Conservation (phyloP, 2,329 filamentous ascomycete species). For the Nemania serpens region DNA sequence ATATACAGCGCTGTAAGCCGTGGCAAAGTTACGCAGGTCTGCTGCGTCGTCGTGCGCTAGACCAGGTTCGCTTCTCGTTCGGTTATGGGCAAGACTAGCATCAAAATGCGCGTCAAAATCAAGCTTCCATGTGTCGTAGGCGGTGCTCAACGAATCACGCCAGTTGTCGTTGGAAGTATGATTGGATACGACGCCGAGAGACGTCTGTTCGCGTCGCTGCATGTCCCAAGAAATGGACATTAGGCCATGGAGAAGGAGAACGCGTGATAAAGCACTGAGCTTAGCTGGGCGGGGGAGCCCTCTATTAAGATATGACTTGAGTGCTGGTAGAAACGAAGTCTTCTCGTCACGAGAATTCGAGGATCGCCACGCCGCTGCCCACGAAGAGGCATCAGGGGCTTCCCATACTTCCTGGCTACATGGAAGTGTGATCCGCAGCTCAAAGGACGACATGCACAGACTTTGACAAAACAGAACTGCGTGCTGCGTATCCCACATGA, state of each 20-base stretch:
- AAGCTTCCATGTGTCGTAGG: slow-evolving; percentile 61
- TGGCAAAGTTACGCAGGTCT: slow-evolving; percentile 47
- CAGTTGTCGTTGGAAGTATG: slow-evolving; percentile 42
- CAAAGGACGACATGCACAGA: slow-evolving; percentile 68
- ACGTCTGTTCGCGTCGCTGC: slow-evolving; percentile 64
- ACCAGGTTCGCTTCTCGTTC: slow-evolving; percentile 15
- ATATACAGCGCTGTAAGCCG: slow-evolving; percentile 60
- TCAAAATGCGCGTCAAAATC: slow-evolving; percentile 60
- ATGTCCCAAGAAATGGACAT: slow-evolving; percentile 69
- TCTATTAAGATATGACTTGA: slow-evolving; percentile 62
- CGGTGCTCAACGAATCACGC: slow-evolving; percentile 55
- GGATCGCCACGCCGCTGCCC: slow-evolving; percentile 46
- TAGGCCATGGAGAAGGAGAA: slow-evolving; percentile 62
- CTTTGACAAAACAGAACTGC: slow-evolving; percentile 69
- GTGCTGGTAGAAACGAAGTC: slow-evolving; percentile 52
- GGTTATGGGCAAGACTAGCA: slow-evolving; percentile 38
- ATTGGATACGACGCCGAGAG: slow-evolving; percentile 50
- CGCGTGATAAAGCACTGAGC: slow-evolving; percentile 57
- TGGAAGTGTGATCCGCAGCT: slow-evolving; percentile 61
- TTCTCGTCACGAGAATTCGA: slow-evolving; percentile 43
- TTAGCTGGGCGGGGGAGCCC: slow-evolving; percentile 42
- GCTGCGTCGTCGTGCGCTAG: slow-evolving; percentile 32
- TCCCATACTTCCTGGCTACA: slow-evolving; percentile 62
- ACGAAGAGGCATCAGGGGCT: slow-evolving; percentile 56
- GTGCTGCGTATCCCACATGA: slow-evolving; percentile 70